phyloP scores from a whole-genome alignment of 2,329 filamentous ascomycete genomes.

The Alternaria sp. region DNA sequence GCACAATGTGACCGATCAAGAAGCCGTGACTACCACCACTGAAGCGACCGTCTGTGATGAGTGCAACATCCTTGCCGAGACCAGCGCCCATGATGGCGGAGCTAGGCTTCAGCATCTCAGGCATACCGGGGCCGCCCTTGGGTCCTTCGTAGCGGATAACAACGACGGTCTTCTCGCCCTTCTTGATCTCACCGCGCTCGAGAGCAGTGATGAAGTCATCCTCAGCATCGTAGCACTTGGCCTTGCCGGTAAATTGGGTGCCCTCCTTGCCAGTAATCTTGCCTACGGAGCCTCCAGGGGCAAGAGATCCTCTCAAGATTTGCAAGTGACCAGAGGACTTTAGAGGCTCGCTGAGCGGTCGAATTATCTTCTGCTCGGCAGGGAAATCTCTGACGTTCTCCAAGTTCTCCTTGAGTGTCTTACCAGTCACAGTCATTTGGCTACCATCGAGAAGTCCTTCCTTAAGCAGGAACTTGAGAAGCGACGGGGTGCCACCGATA shows the following conservation, averaged over 20 bases:
- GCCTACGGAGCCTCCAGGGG: slow-evolving; percentile 72
- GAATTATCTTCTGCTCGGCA: slow-evolving; percentile 72
- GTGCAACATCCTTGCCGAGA: slow-evolving; percentile 73
- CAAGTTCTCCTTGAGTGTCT: slow-evolving; percentile 58
- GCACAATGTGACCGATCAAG: slow-evolving; percentile 86
- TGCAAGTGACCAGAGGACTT: slow-evolving; percentile 75
- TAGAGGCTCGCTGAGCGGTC: slow-evolving; percentile 71
- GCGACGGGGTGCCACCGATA: slow-evolving; percentile 58
- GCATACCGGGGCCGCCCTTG: slow-evolving; percentile 77
- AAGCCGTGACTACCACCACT: slow-evolving; percentile 85
- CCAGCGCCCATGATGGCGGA: slow-evolving; percentile 77
- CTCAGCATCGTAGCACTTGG: slow-evolving; percentile 73
- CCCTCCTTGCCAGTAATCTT: slow-evolving; percentile 83
- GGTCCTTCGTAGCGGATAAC: slow-evolving; percentile 78
- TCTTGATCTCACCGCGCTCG: slow-evolving; percentile 71
- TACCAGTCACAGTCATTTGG: slow-evolving; percentile 58
- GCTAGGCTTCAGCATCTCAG: slow-evolving; percentile 75
- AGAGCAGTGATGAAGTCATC: slow-evolving; percentile 72
- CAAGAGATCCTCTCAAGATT: slow-evolving; percentile 72
- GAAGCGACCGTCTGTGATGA: slow-evolving; percentile 78
- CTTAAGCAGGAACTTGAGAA: slow-evolving; percentile 58
- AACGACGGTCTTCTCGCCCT: slow-evolving; percentile 77
- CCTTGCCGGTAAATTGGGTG: slow-evolving; percentile 69
- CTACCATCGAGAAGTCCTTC: slow-evolving; percentile 57
- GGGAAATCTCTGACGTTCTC: slow-evolving; percentile 68